Base-by-base conservation (phyloP, 352 stramenopile genomes). In the Phytophthora tentaculata region DNA sequence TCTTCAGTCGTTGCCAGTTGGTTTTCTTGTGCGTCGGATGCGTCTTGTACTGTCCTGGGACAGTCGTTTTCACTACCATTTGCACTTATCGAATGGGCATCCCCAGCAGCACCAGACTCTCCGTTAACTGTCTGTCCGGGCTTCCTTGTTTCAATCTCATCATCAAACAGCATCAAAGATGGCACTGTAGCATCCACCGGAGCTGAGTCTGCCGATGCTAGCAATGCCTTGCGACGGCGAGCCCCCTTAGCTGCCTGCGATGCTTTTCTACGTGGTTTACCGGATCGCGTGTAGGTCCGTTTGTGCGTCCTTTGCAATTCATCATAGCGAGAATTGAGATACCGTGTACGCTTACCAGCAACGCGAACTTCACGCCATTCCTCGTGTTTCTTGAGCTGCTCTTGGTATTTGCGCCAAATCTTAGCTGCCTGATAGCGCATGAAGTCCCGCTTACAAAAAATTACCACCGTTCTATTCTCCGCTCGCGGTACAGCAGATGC, bases 401-500 rank as follows among this genome's bases (percentile, higher is more conserved):
- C 83, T 69, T 90, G 74, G 51, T 86, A 94, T 45, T 90, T 94
- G 32, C 83, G 79, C 81, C 82, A 94, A 35, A 94, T 71, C 47
- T 79, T 87, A 0, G 59, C 75, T 22, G 82, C 81, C 67, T 94
- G 85, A 44, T 87, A 94, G 12, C 85, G 81, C 72, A 94, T 77
- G 32, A 94, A 94, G 47, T 94, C 85, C 9, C 85, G 81, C 62
- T 89, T 91, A 69, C 85, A 94, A 54, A 94, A 94, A 56, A 94
- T 85, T 57, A 91, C 80, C n/a, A 94, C 73, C 9, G 85, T 92
- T 47, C 80, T 76, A 64, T 83, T 81, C 64, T 58, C 63, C 39
- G 48, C 59, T 60, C 35, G 56, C 3, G 58, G 23, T 6, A 20
- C 13, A 13, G 51, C 41, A 23, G 49, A 43, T 37, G 51, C 39